Evolutionary conservation across 768 basidiomycete genomes (phyloP), one percentile per base, ranked within the genome.

Genomic region (Phlebiopsis gigantea): DNA sequence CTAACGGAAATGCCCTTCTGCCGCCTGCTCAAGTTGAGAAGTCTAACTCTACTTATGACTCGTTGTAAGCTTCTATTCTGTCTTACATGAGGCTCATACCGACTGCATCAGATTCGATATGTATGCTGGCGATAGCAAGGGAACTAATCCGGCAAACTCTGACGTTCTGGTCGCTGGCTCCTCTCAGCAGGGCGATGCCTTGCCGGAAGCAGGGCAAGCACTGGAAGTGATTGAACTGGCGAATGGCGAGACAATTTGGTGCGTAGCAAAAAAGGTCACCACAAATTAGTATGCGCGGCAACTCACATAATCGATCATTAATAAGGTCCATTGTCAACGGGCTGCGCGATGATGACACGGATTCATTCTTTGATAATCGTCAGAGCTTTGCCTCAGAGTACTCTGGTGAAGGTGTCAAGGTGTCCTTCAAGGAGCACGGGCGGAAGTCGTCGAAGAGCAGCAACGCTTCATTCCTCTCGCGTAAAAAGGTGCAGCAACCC

Each of bases 211-310:
- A 41, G 78, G 80, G 12, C 80, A 85, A 47, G 90, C 85, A 4
- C 73, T 93, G 28, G 88, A 93, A 70, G 79, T 93, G 44, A 77
- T 93, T 54, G 87, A 93, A 66, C 73, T 91, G 64, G 87, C 88
- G n/a, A 91, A 91, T 66, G 91, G 91, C 22, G 85, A 92, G 67
- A 90, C 88, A 7, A 84, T 93, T 58, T 93, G 91, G 91, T 89
- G 54, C 57, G 83, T 75, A 26, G 43, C 24, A 50, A 57, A 57
- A 43, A n/a, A n/a, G n/a, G n/a, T n/a, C n/a, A n/a, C 55, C 68
- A 29, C 49, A 51, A 28, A 55, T 43, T 14, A 24, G 42, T 42
- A 30, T 29, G 26, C 44, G 21, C 22, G 41, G 22, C 44, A 42
- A 45, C 46, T 56, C 9, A 41, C 55, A 54, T 42, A n/a, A n/a